Conservation (phyloP, 2,329 filamentous ascomycete genomes). For the Dactylonectria estremocensis region DNA sequence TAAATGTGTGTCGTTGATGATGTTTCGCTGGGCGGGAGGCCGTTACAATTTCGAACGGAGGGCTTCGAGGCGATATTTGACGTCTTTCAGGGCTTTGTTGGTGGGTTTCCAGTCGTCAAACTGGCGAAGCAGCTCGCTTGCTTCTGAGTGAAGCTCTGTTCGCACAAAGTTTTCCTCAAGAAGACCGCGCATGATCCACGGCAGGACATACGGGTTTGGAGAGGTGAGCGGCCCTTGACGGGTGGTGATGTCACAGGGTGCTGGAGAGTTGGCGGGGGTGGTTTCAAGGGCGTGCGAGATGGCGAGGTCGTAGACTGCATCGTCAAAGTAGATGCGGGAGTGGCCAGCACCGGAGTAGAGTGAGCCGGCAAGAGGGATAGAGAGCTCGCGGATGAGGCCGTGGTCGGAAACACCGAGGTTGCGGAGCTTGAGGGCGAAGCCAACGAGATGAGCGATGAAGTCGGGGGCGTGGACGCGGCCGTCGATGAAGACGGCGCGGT, state of each 20-base stretch:
- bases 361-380: conserved; percentile 88
- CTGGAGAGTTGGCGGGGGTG: conserved; percentile 62
- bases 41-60: conserved; percentile 84
- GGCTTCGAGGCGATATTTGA: conserved; percentile 93
- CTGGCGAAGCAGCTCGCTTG: conserved; percentile 82
- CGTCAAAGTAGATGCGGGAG: conserved; percentile 92
- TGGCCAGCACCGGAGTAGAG: conserved; percentile 95
- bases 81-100: conserved; percentile 93
- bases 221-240: conserved; percentile 58
- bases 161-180: conserved; percentile 94
- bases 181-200: conserved; percentile 95
- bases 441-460: conserved; percentile 93
- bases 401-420: conserved; percentile 96
- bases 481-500: conserved; percentile 96
- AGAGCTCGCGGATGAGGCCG: conserved; percentile 91
- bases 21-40: neutral
- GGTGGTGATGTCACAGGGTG: conserved; percentile 46
- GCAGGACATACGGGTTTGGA: conserved; percentile 90
- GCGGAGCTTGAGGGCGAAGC: conserved; percentile 92
- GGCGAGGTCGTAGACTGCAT: conserved; percentile 85
- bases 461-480: conserved; percentile 92
- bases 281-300: conserved; percentile 83
- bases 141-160: conserved; percentile 83
- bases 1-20: conserved; percentile 6
- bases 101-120: conserved; percentile 95